Percentiles rank a stretch among this genome's conserved stretches.
Evolutionary conservation across 2,329 filamentous ascomycete species (phyloP).

Genomic region (Phyllosticta capitalensis): DNA sequence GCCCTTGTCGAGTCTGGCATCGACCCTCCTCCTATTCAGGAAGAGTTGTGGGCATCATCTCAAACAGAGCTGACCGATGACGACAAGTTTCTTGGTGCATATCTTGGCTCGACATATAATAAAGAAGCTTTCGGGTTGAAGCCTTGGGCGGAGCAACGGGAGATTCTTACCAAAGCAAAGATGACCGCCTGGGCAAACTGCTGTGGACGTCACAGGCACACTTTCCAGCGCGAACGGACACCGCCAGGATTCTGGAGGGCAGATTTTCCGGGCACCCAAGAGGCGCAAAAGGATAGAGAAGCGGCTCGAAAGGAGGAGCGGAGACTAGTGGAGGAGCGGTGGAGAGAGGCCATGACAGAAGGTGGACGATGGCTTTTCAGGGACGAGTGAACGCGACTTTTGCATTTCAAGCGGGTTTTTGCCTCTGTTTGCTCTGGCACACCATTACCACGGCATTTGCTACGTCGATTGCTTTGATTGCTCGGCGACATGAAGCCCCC

Average conservation of each 20-base stretch:
- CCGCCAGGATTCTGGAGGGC: constrained; percentile 87
- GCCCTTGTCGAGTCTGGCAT: constrained; percentile 45
- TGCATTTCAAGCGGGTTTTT: background rate
- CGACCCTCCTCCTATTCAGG: constrained; percentile 2
- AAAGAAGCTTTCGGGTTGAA: constrained; percentile 36
- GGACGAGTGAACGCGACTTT: constrained; percentile 53
- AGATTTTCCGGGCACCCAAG: constrained; percentile 84
- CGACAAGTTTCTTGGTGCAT: constrained; percentile 42
- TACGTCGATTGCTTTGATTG: background rate
- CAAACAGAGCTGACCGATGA: constrained; percentile 23
- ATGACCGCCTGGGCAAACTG: constrained; percentile 63
- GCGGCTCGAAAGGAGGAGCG: constrained; percentile 56
- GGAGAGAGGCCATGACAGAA: constrained; percentile 69
- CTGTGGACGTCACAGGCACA: constrained; percentile 67
- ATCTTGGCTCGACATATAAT: constrained; percentile 38
- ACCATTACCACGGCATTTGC: background rate
- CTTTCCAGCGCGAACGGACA: constrained; percentile 59
- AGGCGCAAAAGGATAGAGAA: constrained; percentile 55
- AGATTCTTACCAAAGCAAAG: constrained; percentile 66
- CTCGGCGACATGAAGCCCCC: background rate
- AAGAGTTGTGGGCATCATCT: constrained; percentile 2
- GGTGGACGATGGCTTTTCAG: constrained; percentile 71
- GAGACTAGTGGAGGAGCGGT: constrained; percentile 59
- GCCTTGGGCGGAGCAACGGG: constrained; percentile 50
- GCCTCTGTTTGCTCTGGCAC: background rate